phyloP scores from a whole-genome alignment of 1,284 basidiomycete genomes.

The Microbotryomycetes sp. region DNA sequence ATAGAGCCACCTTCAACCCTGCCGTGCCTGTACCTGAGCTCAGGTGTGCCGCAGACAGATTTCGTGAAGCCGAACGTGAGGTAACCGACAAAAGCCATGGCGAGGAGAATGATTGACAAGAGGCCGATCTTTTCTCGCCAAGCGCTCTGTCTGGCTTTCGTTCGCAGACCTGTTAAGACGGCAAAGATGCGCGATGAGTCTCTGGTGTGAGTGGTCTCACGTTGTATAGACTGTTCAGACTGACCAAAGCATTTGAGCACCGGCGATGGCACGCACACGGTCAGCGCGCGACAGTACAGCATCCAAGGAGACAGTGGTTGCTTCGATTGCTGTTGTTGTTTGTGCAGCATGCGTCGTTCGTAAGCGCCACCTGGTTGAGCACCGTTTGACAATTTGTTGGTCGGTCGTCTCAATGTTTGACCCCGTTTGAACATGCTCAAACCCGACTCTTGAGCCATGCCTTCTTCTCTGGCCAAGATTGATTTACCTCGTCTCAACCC shows the following conservation, averaged over 20 bases:
- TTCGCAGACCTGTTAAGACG: conserved; percentile 61
- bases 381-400: conserved; percentile 48
- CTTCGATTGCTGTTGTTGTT: conserved; percentile 46
- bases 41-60: conserved; percentile 78
- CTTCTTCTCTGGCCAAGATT: conserved; percentile 72
- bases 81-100: conserved; percentile 94
- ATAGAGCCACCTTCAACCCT: conserved; percentile 71
- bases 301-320: conserved; percentile 86
- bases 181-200: not conserved
- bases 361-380: conserved; percentile 36
- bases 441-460: conserved; percentile 68
- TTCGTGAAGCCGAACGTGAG: conserved; percentile 99
- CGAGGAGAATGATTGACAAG: conserved; percentile 63
- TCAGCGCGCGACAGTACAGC: conserved; percentile 86
- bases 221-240: conserved; percentile 16
- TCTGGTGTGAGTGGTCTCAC: not conserved
- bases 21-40: conserved; percentile 72
- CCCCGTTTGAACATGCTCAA: conserved; percentile 77
- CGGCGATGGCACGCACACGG: conserved; percentile 63
- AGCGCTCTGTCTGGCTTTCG: conserved; percentile 87
- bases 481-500: conserved; percentile 75
- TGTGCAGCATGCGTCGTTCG: conserved; percentile 28
- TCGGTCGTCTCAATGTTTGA: conserved; percentile 63
- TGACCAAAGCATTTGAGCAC: conserved; percentile 56
- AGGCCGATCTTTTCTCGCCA: conserved; percentile 99